Evolutionary conservation across 1,284 basidiomycete species (phyloP).

Genomic region (Takashimella koratensis): DNA sequence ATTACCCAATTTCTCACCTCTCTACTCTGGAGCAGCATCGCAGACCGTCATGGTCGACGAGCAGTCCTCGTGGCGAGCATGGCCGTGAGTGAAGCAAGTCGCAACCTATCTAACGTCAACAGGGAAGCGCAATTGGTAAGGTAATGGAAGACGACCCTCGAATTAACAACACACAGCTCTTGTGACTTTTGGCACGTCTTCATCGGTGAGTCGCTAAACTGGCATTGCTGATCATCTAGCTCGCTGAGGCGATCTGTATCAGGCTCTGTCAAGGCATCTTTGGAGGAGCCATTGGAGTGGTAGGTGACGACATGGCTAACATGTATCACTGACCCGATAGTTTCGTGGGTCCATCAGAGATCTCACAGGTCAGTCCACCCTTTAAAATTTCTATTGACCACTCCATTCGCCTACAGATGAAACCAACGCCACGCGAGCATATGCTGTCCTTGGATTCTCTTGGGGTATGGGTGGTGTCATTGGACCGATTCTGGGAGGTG

Average conservation of each 20-base stretch:
- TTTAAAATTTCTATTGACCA: not conserved
- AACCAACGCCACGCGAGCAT: conserved; percentile 88
- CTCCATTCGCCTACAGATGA: conserved; percentile 32
- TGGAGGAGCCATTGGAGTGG: conserved; percentile 89
- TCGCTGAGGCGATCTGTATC: conserved; percentile 79
- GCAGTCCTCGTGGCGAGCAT: conserved; percentile 81
- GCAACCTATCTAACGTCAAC: not conserved
- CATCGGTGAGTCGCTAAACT: conserved; percentile 49
- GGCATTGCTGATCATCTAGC: conserved; percentile 23
- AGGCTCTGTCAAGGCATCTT: conserved; percentile 93
- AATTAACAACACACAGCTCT: conserved; percentile 45
- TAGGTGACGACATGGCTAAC: conserved; percentile 44
- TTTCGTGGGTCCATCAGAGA: conserved; percentile 75
- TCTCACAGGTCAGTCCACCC: conserved; percentile 62
- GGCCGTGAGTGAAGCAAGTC: conserved; percentile 63
- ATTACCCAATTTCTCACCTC: conserved; percentile 76
- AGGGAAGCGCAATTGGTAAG: conserved; percentile 42
- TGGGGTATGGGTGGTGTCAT: conserved; percentile 85
- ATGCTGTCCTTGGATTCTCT: conserved; percentile 88
- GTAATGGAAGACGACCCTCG: not conserved
- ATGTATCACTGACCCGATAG: conserved; percentile 29
- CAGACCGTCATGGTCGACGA: conserved; percentile 83
- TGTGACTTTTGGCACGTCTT: conserved; percentile 79
- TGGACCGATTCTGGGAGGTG: conserved; percentile 69
- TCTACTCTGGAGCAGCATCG: conserved; percentile 86